These are phyloP conservation scores for Dothistroma pini DNA, from an alignment of 2,329 filamentous ascomycete species.

Conservation along the genomic window DNA sequence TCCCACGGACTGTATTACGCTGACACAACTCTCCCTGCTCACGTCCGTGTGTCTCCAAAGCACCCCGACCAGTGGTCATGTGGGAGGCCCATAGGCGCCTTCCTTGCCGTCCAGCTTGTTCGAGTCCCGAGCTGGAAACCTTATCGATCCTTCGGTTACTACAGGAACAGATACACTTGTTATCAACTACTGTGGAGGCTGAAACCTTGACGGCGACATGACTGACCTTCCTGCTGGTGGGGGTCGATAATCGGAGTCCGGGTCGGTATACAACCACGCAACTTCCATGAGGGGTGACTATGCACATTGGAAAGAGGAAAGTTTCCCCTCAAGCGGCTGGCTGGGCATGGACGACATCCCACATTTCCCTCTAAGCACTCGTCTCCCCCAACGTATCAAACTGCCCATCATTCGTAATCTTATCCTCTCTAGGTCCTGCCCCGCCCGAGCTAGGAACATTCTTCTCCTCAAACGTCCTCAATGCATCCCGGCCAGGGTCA, in stretches of 20 bases:
- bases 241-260: too few species aligned
- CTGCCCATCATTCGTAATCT: conserved; percentile 20
- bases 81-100: neutral
- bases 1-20: too few species aligned
- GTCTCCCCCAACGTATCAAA: conserved; percentile 19
- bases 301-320: too few species aligned
- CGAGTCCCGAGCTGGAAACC: neutral
- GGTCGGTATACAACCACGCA: too few species aligned
- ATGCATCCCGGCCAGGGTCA: conserved; percentile 53
- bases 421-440: conserved; percentile 23
- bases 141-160: neutral
- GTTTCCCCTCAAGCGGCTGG: too few species aligned
- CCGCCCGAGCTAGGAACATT: conserved; percentile 35
- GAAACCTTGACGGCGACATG: neutral
- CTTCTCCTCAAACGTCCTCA: conserved; percentile 36
- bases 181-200: neutral
- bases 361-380: conserved; percentile 10
- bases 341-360: neutral
- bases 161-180: neutral
- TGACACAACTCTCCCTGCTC: too few species aligned
- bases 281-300: too few species aligned
- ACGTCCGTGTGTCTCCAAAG: too few species aligned
- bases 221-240: neutral
- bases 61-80: neutral
- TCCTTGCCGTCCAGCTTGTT: neutral